Evolutionary conservation across 495 filamentous ascomycete genomes (phyloP), one percentile per base, ranked within the genome.

Genomic region (Talaromyces borbonicus): DNA sequence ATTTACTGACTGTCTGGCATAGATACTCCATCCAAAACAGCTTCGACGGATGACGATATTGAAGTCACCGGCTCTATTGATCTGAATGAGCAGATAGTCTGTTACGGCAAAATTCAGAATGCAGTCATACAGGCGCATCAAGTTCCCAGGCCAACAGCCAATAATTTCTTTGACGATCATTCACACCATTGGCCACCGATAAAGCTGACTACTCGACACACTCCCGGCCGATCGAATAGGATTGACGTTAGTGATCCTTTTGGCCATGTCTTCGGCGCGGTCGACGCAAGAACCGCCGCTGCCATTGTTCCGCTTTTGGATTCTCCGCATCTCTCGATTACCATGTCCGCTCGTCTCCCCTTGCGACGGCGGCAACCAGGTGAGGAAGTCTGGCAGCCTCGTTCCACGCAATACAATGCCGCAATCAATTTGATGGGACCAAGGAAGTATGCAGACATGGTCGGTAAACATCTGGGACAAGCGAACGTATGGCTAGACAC

Each of bases 361-460:
- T 57, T 75, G 9, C 73, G 87, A 46, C 74, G 66, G 25, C 80
- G 75, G 42, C 49, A 65, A 14, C 58, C 58, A 0, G 67, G 63
- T 29, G 84, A 94, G 54, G 54, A 63, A 23, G 65, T 75, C 3
- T 78, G 83, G 41, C 66, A 72, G 0, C 59, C 63, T 4, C 69
- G 69, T 19, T 79, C 78, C 1, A 49, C 57, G 3, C 51, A 66
- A 2, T 77, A 82, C 37, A 65, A 66, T 8, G 65, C 86, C 8
- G 79, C 80, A 5, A 64, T 95, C 43, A 84, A 84, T 54, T 53
- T 97, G 1, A 95, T 93, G 54, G 88, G 87, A 0, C 80, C 83
- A n/a, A 69, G 79, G 11, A 82, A 79, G 50, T 72, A 72, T 44
- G 81, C 76, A 15, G 56, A 58, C 3, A 52, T 65, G 4, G 71